phyloP scores from a whole-genome alignment of 1,139 yeast genomes.

The Pichia sp. region DNA sequence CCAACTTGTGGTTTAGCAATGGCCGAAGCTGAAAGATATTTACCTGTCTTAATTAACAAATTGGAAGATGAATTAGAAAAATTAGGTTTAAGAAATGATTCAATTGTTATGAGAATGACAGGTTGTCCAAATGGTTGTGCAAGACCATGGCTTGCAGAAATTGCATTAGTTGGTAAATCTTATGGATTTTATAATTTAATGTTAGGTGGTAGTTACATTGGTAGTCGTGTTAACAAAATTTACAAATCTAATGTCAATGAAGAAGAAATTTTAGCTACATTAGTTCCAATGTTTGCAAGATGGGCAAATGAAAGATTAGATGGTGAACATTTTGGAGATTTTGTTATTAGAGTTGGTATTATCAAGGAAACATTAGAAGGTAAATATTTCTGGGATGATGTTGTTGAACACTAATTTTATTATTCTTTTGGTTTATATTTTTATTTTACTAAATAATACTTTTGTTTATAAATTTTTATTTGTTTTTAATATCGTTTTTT shows the following conservation, averaged over 20 bases:
- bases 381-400: slow-evolving; percentile 87
- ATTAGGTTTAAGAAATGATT: slow-evolving; percentile 88
- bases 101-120: slow-evolving; percentile 96
- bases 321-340: slow-evolving; percentile 95
- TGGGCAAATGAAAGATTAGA: slow-evolving; percentile 91
- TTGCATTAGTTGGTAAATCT: slow-evolving; percentile 94
- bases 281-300: slow-evolving; percentile 83
- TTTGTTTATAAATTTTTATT: neutral
- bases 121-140: slow-evolving; percentile 99
- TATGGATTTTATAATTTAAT: slow-evolving; percentile 86
- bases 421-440: neutral
- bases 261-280: slow-evolving; percentile 70
- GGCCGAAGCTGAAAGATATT: slow-evolving; percentile 96
- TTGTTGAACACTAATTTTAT: slow-evolving; percentile 56
- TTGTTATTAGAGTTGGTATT: slow-evolving; percentile 75
- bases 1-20: slow-evolving; percentile 98
- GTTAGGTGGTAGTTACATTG: slow-evolving; percentile 96
- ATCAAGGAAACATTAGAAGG: slow-evolving; percentile 89
- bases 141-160: slow-evolving; percentile 96
- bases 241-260: slow-evolving; percentile 86
- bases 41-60: slow-evolving; percentile 76
- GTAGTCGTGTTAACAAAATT: slow-evolving; percentile 86
- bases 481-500: too few relatives aligned
- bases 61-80: slow-evolving; percentile 83
- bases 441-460: neutral